phyloP scores from a whole-genome alignment of 2,329 filamentous ascomycete species.

The Ceratocystiopsis minuta region DNA sequence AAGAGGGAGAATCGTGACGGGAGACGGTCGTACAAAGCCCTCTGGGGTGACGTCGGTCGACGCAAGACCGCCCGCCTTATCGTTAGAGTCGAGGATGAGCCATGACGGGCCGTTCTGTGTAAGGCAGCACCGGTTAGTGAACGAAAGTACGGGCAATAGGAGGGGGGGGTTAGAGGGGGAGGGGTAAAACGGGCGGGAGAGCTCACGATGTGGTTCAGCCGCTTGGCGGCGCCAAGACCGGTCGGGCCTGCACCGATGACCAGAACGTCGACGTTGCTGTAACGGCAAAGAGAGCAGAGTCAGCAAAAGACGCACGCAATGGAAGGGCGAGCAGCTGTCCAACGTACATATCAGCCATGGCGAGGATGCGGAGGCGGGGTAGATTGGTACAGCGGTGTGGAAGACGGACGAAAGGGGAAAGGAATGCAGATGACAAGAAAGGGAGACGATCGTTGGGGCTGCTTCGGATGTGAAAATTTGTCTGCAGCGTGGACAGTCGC shows the following conservation, averaged over 20 bases:
- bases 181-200: neutral
- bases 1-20: neutral
- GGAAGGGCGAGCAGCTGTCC: no score
- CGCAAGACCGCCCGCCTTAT: conserved; percentile 86
- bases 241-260: conserved; percentile 96
- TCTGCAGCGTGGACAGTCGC: no score
- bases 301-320: neutral
- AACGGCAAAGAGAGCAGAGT: neutral
- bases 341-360: conserved; percentile 2
- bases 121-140: neutral
- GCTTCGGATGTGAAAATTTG: no score
- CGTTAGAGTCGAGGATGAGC: conserved; percentile 85
- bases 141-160: neutral
- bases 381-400: no score
- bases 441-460: no score
- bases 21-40: conserved; percentile 59
- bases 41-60: conserved; percentile 90
- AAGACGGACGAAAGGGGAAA: conserved; percentile 1
- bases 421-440: neutral
- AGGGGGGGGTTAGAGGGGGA: neutral
- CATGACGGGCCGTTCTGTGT: conserved; percentile 74
- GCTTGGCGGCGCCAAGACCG: conserved; percentile 93
- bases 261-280: conserved; percentile 84
- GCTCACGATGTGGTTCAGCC: conserved; percentile 84
- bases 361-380: neutral